Evolutionary conservation across 306 rosid genomes (phyloP).

Genomic region (Acmispon strigosus): DNA sequence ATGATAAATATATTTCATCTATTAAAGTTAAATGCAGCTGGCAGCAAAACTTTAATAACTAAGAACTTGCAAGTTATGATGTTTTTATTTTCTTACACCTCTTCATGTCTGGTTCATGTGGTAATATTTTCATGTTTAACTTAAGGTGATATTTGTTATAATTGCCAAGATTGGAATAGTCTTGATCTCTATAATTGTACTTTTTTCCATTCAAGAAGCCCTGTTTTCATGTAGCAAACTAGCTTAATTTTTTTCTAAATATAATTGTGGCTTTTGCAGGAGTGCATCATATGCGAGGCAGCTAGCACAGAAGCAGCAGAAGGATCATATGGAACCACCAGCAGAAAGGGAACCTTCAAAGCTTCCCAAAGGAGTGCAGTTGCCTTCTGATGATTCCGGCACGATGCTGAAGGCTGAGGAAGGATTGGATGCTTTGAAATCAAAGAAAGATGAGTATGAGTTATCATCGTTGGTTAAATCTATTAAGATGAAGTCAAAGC

Average conservation of each 20-base stretch:
- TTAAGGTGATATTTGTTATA: not conserved
- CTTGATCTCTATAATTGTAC: not conserved
- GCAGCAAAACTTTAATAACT: not conserved
- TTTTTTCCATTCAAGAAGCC: not conserved
- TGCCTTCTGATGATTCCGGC: conserved; percentile 24
- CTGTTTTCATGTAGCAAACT: not conserved
- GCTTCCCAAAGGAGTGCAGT: conserved; percentile 11
- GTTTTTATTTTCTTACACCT: not conserved
- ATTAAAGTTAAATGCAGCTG: not conserved
- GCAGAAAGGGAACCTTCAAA: conserved; percentile 20
- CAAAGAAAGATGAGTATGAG: conserved; percentile 45
- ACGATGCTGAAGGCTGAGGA: conserved; percentile 14
- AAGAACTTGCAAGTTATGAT: not conserved
- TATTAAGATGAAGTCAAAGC: conserved; percentile 66
- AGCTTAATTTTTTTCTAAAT: not conserved
- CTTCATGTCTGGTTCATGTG: not conserved
- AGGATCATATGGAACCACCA: conserved; percentile 25
- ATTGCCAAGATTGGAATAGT: conserved; percentile 5
- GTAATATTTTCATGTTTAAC: not conserved
- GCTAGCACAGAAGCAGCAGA: conserved; percentile 42
- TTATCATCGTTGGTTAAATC: conserved; percentile 55
- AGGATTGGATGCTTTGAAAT: conserved; percentile 19
- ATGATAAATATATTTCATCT: not conserved
- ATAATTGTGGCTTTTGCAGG: conserved; percentile 43
- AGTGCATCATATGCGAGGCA: conserved; percentile 62